phyloP scores from a whole-genome alignment of 2,329 filamentous ascomycete genomes.

The Xylaria sp. region DNA sequence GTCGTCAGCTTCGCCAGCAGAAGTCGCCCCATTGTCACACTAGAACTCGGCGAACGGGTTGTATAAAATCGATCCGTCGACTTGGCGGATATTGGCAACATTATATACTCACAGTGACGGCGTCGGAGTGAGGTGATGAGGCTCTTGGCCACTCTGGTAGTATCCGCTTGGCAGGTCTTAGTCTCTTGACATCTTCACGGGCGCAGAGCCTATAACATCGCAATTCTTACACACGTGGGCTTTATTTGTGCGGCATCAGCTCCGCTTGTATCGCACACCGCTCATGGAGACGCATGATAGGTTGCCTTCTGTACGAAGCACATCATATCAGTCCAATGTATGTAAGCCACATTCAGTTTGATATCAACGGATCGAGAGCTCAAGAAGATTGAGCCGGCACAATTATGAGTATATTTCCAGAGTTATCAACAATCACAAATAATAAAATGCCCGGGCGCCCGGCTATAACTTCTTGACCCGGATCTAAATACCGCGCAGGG shows the following conservation, averaged over 20 bases:
- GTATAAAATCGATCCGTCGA: not conserved
- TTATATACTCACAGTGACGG: not conserved
- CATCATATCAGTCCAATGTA: too few species aligned
- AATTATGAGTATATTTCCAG: too few species aligned
- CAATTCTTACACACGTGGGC: not conserved
- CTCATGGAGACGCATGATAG: constrained; percentile 8
- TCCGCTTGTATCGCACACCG: not conserved
- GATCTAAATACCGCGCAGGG: too few species aligned
- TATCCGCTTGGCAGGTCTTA: not conserved
- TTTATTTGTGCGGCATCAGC: not conserved
- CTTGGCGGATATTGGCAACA: constrained; percentile 1
- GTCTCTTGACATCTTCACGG: not conserved
- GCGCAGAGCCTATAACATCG: not conserved
- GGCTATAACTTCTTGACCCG: too few species aligned
- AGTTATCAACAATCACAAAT: too few species aligned
- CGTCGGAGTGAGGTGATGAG: not conserved
- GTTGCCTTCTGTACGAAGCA: too few species aligned
- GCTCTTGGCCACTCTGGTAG: constrained; percentile 1
- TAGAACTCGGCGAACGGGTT: not conserved
- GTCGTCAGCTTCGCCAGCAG: not conserved
- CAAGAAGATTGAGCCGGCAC: too few species aligned
- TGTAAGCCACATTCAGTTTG: too few species aligned
- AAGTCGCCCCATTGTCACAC: not conserved
- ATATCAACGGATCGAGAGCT: too few species aligned
- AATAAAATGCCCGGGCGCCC: too few species aligned